A percentile compares a stretch with the other conserved stretches of the same genome.
phyloP scores from a whole-genome alignment of 768 basidiomycete species.

The Tylopilus vinaceipallidus region DNA sequence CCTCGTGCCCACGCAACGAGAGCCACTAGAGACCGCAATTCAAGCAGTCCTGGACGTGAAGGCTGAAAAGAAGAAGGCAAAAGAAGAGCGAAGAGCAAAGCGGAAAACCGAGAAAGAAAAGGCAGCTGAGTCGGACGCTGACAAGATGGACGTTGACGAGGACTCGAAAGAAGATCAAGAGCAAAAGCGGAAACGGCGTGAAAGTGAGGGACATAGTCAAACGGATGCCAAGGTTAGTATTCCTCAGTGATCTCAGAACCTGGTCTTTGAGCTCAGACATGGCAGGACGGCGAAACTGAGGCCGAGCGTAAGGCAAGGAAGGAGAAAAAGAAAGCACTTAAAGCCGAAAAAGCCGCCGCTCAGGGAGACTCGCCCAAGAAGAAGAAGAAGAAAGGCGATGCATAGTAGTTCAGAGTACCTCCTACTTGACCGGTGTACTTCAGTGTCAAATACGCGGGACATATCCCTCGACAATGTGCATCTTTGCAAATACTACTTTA shows the following conservation, averaged over 20 bases:
- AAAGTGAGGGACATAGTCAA: slow-evolving; percentile 52
- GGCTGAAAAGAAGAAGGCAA: slow-evolving; percentile 79
- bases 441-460: background rate
- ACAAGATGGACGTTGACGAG: slow-evolving; percentile 47
- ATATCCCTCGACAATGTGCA: slow-evolving; percentile 2
- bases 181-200: slow-evolving; percentile 49
- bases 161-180: slow-evolving; percentile 37
- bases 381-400: slow-evolving; percentile 38
- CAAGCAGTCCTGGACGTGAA: slow-evolving; percentile 78
- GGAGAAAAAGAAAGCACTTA: slow-evolving; percentile 72
- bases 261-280: slow-evolving; percentile 5
- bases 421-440: background rate
- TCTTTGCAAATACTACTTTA: background rate
- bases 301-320: slow-evolving; percentile 83
- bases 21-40: slow-evolving; percentile 73
- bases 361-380: slow-evolving; percentile 46
- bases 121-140: slow-evolving; percentile 38
- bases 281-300: slow-evolving; percentile 66
- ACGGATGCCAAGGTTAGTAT: slow-evolving; percentile 41
- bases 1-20: slow-evolving; percentile 82
- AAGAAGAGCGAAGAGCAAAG: slow-evolving; percentile 76
- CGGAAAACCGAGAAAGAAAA: slow-evolving; percentile 54
- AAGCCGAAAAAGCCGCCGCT: slow-evolving; percentile 64
- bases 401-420: slow-evolving; percentile 16
- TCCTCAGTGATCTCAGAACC: slow-evolving; percentile 4